Conservation (phyloP, 1,284 basidiomycete species). For the Thelephora terrestris region DNA sequence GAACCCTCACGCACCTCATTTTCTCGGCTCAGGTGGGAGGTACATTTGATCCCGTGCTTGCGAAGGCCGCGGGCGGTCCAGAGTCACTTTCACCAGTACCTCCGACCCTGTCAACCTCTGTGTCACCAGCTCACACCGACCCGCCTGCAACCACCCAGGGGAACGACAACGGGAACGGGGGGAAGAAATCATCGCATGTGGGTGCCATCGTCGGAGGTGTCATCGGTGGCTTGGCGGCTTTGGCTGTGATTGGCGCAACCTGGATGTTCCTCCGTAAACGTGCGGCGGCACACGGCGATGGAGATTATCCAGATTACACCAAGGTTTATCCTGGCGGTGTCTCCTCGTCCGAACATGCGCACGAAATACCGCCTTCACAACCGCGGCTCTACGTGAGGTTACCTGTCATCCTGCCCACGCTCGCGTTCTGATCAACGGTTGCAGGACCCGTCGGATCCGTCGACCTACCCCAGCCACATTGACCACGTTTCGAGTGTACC, state of each 20-base stretch:
- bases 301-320: neutral
- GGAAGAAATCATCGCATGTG: neutral
- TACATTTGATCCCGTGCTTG: neutral
- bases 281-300: neutral
- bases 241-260: neutral
- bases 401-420: no score
- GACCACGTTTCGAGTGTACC: no score
- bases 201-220: neutral
- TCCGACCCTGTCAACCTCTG: neutral
- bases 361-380: neutral
- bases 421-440: neutral
- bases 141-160: neutral
- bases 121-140: neutral
- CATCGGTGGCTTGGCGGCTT: neutral
- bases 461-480: neutral
- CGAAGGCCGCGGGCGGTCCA: neutral
- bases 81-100: neutral
- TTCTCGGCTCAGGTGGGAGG: neutral
- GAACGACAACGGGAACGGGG: neutral
- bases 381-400: neutral
- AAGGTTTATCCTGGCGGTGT: no score
- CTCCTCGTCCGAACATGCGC: neutral
- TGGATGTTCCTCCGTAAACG: neutral
- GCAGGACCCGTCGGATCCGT: conserved; percentile 4
- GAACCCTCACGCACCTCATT: no score